Evolutionary conservation across 345 rosid genomes (phyloP), one percentile per base, ranked within the genome.

Genomic region (Turritis glabra): DNA sequence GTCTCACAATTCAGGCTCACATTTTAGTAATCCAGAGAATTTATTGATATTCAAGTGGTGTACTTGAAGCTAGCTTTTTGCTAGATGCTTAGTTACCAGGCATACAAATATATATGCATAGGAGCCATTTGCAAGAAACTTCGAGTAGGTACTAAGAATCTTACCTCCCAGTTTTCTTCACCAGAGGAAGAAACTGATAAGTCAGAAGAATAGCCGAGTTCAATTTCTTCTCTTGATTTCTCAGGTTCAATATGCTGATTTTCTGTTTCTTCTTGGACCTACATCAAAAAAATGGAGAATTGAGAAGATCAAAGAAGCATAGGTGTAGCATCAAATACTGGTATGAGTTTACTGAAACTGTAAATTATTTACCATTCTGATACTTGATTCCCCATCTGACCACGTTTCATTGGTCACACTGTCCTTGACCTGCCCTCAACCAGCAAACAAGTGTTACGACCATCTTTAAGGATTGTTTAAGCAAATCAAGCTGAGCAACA

Each of bases 351-450:
- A 70, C 53, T 15, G 17, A 54, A 44, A 26, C 11, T 54, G 53
- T 25, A 18, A 46, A 64, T 40, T n/a, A 37, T 5, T 38, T 57
- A 83, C 85, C 75, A 46, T 55, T 56, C 65, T 74, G 72, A 71
- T 76, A 73, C 72, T 80, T 72, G 80, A 80, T 75, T 84, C 73
- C 29, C 54, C 87, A 75, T 62, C 41, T 44, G 86, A 61, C 69
- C 76, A 84, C n/a, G 13, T 10, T 25, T 51, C 75, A 40, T 72
- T 77, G 60, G 79, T 80, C 19, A 77, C 83, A 76, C 84, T 67
- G 72, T 86, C 91, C 56, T 73, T 78, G 29, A 75, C 88, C 97
- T 89, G 82, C 46, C 54, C 69, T 63, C 85, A 46, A 67, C 74
- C 59, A 68, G 55, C 73, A 57, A 18, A 18, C 32, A 53, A 38